Conservation (phyloP, 306 rosid genomes). For the Sophora flavescens region DNA sequence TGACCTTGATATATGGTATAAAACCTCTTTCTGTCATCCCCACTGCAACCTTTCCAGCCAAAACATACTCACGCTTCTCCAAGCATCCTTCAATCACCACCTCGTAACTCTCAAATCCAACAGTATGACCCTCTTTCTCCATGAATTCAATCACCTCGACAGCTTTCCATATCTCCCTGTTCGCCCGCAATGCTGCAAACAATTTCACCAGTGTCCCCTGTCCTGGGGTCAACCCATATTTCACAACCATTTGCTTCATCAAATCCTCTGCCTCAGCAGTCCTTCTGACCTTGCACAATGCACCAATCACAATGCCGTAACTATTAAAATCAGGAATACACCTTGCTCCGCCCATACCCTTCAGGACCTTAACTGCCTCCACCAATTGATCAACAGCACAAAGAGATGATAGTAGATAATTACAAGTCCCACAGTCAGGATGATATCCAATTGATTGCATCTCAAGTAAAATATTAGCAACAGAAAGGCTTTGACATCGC, state of each 20-base stretch:
- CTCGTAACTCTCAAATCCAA: conserved; percentile 85
- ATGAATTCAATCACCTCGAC: conserved; percentile 65
- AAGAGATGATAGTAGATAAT: conserved; percentile 72
- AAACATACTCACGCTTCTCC: conserved; percentile 73
- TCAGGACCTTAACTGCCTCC: conserved; percentile 74
- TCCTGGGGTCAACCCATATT: conserved; percentile 66
- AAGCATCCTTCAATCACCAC: conserved; percentile 52
- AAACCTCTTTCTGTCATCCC: conserved; percentile 67
- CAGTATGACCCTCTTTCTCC: conserved; percentile 58
- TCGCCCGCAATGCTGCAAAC: conserved; percentile 64
- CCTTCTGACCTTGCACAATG: conserved; percentile 65
- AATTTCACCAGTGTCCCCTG: conserved; percentile 69
- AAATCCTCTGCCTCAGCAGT: conserved; percentile 62
- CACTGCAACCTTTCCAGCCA: conserved; percentile 78
- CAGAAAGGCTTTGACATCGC: conserved; percentile 51
- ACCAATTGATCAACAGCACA: conserved; percentile 71
- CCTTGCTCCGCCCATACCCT: conserved; percentile 78
- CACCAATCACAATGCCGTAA: conserved; percentile 63
- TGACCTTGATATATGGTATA: conserved; percentile 68
- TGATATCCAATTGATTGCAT: conserved; percentile 76
- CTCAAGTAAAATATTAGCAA: conserved; percentile 60
- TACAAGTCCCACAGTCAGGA: conserved; percentile 70
- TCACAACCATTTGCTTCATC: conserved; percentile 67
- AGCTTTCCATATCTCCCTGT: conserved; percentile 76
- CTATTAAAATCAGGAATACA: conserved; percentile 78